Percentiles rank a stretch among this genome's conserved stretches.
These are phyloP conservation scores for Arxiozyma bovina DNA, from an alignment of 1,139 yeast genomes.

Conservation along the genomic window DNA sequence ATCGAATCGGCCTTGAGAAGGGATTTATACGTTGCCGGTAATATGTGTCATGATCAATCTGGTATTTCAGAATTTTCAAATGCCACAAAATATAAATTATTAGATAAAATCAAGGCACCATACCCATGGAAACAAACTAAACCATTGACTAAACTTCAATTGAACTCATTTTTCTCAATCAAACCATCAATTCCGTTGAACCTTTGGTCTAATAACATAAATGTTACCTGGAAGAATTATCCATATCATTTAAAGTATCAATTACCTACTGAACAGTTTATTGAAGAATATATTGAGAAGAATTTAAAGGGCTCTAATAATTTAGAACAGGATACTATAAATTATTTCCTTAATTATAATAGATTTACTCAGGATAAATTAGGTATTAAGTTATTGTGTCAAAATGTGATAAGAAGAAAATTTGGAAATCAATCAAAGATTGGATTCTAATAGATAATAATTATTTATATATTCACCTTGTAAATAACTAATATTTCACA, in stretches of 20 bases:
- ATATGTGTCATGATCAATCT: slow-evolving; percentile 52
- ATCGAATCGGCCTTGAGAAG: slow-evolving; percentile 60
- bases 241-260: slow-evolving; percentile 62
- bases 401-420: slow-evolving; percentile 23
- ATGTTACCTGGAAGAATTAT: slow-evolving; percentile 33
- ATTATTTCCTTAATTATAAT: slow-evolving; percentile 42
- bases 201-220: slow-evolving; percentile 16
- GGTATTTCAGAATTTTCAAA: slow-evolving; percentile 51
- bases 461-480: slow-evolving; percentile 4
- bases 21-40: slow-evolving; percentile 72
- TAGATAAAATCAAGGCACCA: slow-evolving; percentile 51
- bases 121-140: slow-evolving; percentile 31
- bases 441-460: background rate
- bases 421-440: slow-evolving; percentile 6
- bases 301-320: slow-evolving; percentile 44
- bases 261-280: slow-evolving; percentile 59
- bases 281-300: slow-evolving; percentile 29
- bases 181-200: slow-evolving; percentile 23
- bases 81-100: slow-evolving; percentile 43
- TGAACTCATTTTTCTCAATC: slow-evolving; percentile 21
- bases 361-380: slow-evolving; percentile 42
- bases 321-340: slow-evolving; percentile 49
- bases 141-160: slow-evolving; percentile 25
- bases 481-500: background rate
- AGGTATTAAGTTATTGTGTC: slow-evolving; percentile 43